Evolutionary conservation across 2,329 filamentous ascomycete genomes (phyloP).

Genomic region (Diplodia mutila): DNA sequence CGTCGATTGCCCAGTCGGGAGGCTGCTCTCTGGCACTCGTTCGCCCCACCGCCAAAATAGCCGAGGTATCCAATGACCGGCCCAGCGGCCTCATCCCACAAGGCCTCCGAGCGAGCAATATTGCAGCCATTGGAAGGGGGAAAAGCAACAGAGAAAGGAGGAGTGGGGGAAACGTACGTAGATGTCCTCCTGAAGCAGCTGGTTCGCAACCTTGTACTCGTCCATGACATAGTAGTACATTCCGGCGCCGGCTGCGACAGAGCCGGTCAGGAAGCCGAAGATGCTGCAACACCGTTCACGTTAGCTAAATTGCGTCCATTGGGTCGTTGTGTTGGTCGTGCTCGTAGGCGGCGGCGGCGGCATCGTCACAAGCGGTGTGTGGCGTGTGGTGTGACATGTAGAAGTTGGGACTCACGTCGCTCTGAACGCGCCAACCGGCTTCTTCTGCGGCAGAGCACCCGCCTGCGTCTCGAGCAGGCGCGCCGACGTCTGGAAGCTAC

Average conservation of each 20-base stretch:
- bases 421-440: constrained; percentile 71
- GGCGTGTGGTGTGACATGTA: neutral
- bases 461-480: constrained; percentile 30
- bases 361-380: neutral
- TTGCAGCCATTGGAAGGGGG: neutral
- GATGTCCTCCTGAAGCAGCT: constrained; percentile 92
- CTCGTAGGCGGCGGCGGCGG: neutral
- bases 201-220: constrained; percentile 92
- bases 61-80: constrained; percentile 1
- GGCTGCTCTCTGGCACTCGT: neutral
- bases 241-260: constrained; percentile 74
- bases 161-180: constrained; percentile 69
- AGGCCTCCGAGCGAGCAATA: neutral
- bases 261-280: constrained; percentile 88
- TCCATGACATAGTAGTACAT: constrained; percentile 93
- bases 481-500: constrained; percentile 47
- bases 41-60: neutral
- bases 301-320: neutral
- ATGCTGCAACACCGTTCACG: constrained; percentile 61
- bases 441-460: constrained; percentile 51
- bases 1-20: neutral
- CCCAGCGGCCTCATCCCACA: neutral
- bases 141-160: neutral
- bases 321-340: neutral
- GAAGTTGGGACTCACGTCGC: constrained; percentile 63